These are phyloP conservation scores for Thalassiosira mediterranea DNA, from an alignment of 352 stramenopile species.

Conservation along the genomic window DNA sequence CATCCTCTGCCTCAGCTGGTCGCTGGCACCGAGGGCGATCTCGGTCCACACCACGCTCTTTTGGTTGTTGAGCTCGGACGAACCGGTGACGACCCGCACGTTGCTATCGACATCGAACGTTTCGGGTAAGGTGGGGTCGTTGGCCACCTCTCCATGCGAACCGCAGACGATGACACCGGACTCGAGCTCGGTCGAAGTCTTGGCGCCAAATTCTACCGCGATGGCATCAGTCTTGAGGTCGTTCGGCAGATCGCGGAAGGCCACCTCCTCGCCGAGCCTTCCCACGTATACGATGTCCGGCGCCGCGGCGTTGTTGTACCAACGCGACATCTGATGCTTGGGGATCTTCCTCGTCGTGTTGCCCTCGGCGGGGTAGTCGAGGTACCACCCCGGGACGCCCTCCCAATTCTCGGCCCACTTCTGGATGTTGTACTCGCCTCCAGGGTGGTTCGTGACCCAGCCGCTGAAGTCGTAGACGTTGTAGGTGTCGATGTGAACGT, in stretches of 20 bases:
- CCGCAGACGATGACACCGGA: slow-evolving; percentile 21
- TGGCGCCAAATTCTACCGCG: slow-evolving; percentile 54
- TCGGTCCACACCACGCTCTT: slow-evolving; percentile 20
- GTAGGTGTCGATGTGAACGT: slow-evolving; percentile 63
- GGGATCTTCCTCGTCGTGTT: slow-evolving; percentile 35
- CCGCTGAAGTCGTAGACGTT: slow-evolving; percentile 71
- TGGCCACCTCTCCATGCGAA: slow-evolving; percentile 18
- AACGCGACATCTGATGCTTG: slow-evolving; percentile 43
- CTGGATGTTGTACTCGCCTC: slow-evolving; percentile 48
- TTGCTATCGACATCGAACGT: slow-evolving; percentile 41
- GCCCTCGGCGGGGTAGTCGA: slow-evolving; percentile 32
- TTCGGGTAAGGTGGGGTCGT: slow-evolving; percentile 18
- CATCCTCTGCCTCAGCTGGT: slow-evolving; percentile 59
- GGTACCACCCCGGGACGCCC: not conserved
- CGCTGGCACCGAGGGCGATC: slow-evolving; percentile 18
- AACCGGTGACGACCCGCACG: not conserved
- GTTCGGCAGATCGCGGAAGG: slow-evolving; percentile 64
- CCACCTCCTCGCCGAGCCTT: slow-evolving; percentile 51
- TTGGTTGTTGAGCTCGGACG: slow-evolving; percentile 35
- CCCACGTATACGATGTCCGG: slow-evolving; percentile 16
- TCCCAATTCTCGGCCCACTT: slow-evolving; percentile 51
- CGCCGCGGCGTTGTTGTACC: slow-evolving; percentile 25
- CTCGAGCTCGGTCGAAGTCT: too few species aligned
- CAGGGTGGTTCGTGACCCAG: slow-evolving; percentile 57
- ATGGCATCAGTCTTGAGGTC: slow-evolving; percentile 53